A percentile compares a stretch with the other conserved stretches of the same genome.
Evolutionary conservation across 768 basidiomycete species (phyloP).

Genomic region (Kwoniella newhampshirensis): DNA sequence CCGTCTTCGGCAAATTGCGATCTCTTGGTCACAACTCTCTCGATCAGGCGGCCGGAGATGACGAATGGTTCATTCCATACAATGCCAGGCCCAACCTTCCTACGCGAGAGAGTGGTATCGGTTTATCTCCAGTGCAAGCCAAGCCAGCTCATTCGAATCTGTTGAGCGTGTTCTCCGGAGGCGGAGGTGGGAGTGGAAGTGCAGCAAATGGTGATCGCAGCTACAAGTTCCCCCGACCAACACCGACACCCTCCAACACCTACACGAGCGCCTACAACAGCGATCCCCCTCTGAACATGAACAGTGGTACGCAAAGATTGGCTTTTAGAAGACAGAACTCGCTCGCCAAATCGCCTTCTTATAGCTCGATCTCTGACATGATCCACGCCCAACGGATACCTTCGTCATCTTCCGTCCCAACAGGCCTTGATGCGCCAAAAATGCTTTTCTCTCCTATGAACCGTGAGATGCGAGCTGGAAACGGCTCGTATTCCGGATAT

Average conservation of each 20-base stretch:
- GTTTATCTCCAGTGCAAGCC: slow-evolving; percentile 24
- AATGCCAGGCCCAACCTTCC: slow-evolving; percentile 18
- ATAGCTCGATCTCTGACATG: slow-evolving; percentile 19
- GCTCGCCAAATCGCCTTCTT: slow-evolving; percentile 27
- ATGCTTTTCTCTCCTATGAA: slow-evolving; percentile 43
- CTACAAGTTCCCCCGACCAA: slow-evolving; percentile 8
- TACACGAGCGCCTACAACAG: slow-evolving; percentile 11
- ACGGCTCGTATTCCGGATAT: neutral
- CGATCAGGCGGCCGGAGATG: slow-evolving; percentile 7
- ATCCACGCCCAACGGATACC: slow-evolving; percentile 12
- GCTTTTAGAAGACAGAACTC: slow-evolving; percentile 1
- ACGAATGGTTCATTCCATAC: slow-evolving; percentile 45
- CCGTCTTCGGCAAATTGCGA: slow-evolving; percentile 16
- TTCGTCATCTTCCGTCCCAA: slow-evolving; percentile 43
- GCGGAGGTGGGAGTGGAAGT: slow-evolving; percentile 3
- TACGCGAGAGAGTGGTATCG: slow-evolving; percentile 26
- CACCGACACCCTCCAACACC: slow-evolving; percentile 7
- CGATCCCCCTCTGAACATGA: neutral
- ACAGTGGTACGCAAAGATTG: slow-evolving; percentile 2
- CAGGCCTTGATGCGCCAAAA: slow-evolving; percentile 37
- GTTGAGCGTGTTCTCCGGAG: slow-evolving; percentile 14
- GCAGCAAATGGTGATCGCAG: neutral
- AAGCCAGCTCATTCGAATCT: neutral
- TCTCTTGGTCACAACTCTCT: slow-evolving; percentile 3
- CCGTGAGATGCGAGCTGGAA: slow-evolving; percentile 27